Evolutionary conservation across 352 stramenopile genomes (phyloP).

Genomic region (Phytophthora melonis): DNA sequence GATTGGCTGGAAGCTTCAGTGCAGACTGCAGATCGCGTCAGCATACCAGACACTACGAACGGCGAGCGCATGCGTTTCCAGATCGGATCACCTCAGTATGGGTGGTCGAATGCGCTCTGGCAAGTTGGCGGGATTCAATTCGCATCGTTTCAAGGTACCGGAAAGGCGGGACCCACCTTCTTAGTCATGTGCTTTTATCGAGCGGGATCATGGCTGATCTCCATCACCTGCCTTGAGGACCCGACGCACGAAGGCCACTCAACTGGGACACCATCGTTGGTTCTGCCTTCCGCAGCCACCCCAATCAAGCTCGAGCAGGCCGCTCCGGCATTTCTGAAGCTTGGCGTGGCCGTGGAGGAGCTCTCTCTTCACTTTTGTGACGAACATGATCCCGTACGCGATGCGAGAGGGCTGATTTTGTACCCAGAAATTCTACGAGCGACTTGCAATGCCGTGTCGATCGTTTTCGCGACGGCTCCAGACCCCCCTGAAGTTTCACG

Average conservation of each 20-base stretch:
- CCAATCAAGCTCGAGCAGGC: conserved; percentile 10
- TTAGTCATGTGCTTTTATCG: conserved; percentile 76
- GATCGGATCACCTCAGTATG: conserved; percentile 62
- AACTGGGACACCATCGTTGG: conserved; percentile 18
- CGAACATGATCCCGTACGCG: conserved; percentile 55
- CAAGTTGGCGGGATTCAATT: conserved; percentile 88
- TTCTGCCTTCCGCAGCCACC: conserved; percentile 28
- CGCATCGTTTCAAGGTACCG: conserved; percentile 53
- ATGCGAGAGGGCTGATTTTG: conserved; percentile 44
- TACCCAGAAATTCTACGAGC: conserved; percentile 73
- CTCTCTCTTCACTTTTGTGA: conserved; percentile 74
- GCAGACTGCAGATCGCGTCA: conserved; percentile 8
- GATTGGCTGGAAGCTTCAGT: conserved; percentile 53
- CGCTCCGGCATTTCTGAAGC: conserved; percentile 39
- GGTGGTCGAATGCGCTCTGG: conserved; percentile 86
- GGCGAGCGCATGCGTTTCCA: conserved; percentile 65
- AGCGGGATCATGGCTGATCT: conserved; percentile 77
- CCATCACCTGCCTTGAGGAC: conserved; percentile 72
- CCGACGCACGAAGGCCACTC: conserved; percentile 31
- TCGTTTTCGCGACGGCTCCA: conserved; percentile 59
- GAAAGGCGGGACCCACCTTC: conserved; percentile 49
- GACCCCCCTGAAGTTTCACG: conserved; percentile 61
- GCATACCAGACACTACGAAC: neutral
- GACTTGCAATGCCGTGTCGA: conserved; percentile 41
- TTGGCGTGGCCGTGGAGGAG: conserved; percentile 51